Base-by-base conservation (phyloP, 352 stramenopile species). In the Phytopythium aichiense region DNA sequence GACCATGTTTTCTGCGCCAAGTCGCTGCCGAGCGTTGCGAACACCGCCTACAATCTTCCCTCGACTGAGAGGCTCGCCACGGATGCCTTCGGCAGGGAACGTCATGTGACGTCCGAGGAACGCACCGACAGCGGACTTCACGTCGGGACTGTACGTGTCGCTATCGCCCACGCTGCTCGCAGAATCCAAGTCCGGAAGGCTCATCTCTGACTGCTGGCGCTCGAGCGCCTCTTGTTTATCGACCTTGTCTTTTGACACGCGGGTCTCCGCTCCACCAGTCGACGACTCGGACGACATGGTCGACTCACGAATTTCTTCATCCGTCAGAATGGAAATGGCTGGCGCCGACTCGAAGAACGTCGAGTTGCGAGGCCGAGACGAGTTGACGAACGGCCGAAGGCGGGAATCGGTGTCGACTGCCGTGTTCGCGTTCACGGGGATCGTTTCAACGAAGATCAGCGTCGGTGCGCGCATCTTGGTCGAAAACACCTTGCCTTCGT, bases 401-500 rank as follows among this genome's bases (percentile, higher is more conserved):
- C 63, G 68, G 16, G 76, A 69, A 28, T 79, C 68, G 7, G 61
- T 66, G 31, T 79, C 76, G 40, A 82, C 56, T 0, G 65, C 53
- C 7, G 62, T 68, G n/a, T 63, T 58, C 13, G 69, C 74, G 60
- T 89, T 69, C 11, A 92, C 73, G 40, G 81, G 81, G 28, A 91
- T 70, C 15, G 76, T 84, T 58, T 92, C 84, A 1, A 92, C 69
- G 52, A 91, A 91, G 43, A 92, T 87, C 18, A 92, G 64, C 35
- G 84, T 92, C 15, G 84, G 84, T 4, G 84, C 84, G 22, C 84
- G 81, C 79, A 90, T 89, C 71, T 92, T 92, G 11, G 84, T 92
- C n/a, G 84, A 89, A 37, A 92, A 92, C 18, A 92, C 84, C 63
- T 89, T 92, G 54, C 84, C 84, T 76, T 92, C 84, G 11, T 64